Conservation (phyloP, 164 flowering plant species). For the Sedum album region DNA sequence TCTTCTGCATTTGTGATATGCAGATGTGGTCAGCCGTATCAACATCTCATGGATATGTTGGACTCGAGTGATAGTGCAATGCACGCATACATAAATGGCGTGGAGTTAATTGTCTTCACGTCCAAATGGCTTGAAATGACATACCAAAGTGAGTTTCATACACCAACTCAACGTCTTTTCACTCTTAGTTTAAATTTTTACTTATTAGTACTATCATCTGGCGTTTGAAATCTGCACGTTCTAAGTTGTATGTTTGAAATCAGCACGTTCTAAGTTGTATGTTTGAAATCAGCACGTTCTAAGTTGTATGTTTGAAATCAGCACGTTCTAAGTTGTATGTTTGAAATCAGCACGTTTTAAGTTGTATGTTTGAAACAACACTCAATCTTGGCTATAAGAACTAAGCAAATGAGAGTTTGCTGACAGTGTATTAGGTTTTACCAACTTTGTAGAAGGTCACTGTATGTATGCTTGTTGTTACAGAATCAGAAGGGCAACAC, state of each 20-base stretch:
- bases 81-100: constrained; percentile 1
- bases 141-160: background rate
- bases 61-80: background rate
- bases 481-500: background rate
- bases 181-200: no score
- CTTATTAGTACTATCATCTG: background rate
- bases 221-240: background rate
- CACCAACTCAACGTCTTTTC: background rate
- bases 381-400: background rate
- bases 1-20: background rate
- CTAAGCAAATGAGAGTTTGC: background rate
- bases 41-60: background rate
- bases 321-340: background rate
- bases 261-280: no score
- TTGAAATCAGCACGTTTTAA: no score
- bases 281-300: no score
- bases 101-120: background rate
- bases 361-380: no score
- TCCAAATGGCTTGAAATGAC: background rate
- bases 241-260: background rate
- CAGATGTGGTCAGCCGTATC: background rate
- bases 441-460: background rate
- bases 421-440: background rate
- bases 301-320: background rate
- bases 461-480: background rate